These are phyloP conservation scores for Sutorius eximius DNA, from an alignment of 1,284 basidiomycete genomes.

Conservation along the genomic window DNA sequence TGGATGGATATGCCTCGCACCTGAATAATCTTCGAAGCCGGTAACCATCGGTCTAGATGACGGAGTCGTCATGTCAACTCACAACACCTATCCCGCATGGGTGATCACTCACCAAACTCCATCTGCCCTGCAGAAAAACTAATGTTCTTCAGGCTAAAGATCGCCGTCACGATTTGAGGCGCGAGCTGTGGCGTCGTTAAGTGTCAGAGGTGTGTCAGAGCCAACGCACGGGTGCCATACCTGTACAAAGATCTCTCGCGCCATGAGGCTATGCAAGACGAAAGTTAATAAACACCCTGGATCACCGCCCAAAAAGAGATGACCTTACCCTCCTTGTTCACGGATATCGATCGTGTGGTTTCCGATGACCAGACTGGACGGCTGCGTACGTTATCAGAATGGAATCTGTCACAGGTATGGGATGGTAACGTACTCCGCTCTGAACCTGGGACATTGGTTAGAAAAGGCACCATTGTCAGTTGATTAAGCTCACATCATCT, in stretches of 20 bases:
- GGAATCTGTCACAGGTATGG: background rate
- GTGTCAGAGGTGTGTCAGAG: background rate
- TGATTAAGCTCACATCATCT: constrained; percentile 15
- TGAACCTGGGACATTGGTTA: constrained; percentile 3
- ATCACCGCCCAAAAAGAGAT: background rate
- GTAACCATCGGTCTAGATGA: constrained; percentile 16
- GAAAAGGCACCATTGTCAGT: background rate
- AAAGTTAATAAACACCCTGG: background rate
- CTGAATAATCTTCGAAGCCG: constrained; percentile 22
- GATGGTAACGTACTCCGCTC: constrained; percentile 15
- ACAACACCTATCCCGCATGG: background rate
- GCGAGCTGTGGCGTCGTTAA: constrained; percentile 19
- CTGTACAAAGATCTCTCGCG: constrained; percentile 27
- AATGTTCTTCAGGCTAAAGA: constrained; percentile 24
- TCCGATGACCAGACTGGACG: constrained; percentile 6
- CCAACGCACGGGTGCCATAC: constrained; percentile 4
- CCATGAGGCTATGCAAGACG: constrained; percentile 24
- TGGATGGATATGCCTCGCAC: constrained; percentile 3
- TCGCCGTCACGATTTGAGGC: constrained; percentile 18
- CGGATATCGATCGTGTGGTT: constrained; percentile 11
- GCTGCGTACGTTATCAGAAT: constrained; percentile 9
- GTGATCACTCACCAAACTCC: constrained; percentile 18
- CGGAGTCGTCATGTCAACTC: background rate
- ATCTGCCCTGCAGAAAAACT: constrained; percentile 7
- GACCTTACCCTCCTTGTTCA: constrained; percentile 25